Base-by-base conservation (phyloP, 352 stramenopile genomes). In the Phytophthora nicotianae region DNA sequence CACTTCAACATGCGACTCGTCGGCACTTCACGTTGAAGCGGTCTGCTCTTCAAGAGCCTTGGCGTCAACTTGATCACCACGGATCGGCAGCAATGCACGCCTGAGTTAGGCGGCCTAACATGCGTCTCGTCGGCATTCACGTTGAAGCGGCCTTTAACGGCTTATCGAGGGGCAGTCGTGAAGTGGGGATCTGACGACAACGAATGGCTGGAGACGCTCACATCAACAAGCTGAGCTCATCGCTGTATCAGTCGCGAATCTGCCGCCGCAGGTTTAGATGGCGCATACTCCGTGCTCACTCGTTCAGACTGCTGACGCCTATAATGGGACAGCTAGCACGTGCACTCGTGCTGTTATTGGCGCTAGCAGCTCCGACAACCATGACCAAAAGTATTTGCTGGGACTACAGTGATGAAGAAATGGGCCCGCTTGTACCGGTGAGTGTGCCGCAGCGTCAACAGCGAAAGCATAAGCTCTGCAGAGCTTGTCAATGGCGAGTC, bases 331-430 rank as follows among this genome's bases (percentile, higher is more conserved):
- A 64, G 11, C 19, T 69, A 14, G 61, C 54, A 2, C 40, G 61
- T 10, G 54, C 4, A 6, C 13, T 68, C 24, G 53, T 68, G 21
- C 17, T 53, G 20, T 7, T 65, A 2, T 27, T 23, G 16, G 16
- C 32, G 8, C 19, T 55, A 2, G 7, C 58, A 11, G 40, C 33
- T 17, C 43, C 52, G 33, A 38, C 41, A 51, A 33, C 32, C 13
- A n/a, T 38, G 32, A 14, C 51, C 14, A 68, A 63, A 29, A 58
- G 29, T 16, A 54, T 68, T 45, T 58, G n/a, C 46, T 68, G 52
- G 60, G 60, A 63, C 52, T 54, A 68, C 46, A 54, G 33, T 17
- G 20, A 58, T 38, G 50, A 63, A 16, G 52, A 68, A 40, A 54
- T 62, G 60, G 60, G n/a, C 1, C 43, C 59, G 2, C 40, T 38